Evolutionary conservation across 257 asterid genomes (phyloP).

Genomic region (Primulina eburnea): DNA sequence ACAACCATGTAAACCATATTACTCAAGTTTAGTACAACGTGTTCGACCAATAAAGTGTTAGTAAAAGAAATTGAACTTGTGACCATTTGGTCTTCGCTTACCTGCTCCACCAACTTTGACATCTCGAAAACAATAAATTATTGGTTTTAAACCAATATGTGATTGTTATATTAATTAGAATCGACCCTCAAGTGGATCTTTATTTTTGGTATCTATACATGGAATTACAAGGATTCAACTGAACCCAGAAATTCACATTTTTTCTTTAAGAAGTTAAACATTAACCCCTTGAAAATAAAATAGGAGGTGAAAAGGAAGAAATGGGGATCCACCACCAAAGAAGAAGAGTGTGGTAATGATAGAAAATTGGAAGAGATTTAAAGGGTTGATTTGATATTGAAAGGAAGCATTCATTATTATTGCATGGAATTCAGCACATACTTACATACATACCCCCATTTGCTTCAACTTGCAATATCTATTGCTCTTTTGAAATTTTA

Average conservation of each 20-base stretch:
- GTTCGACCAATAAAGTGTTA: too few relatives aligned
- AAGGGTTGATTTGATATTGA: slow-evolving; percentile 38
- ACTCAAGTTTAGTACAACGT: too few relatives aligned
- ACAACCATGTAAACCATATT: too few relatives aligned
- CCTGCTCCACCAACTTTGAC: too few relatives aligned
- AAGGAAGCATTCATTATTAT: slow-evolving; percentile 32
- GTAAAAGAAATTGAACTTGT: too few relatives aligned
- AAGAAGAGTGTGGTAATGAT: slow-evolving; percentile 44
- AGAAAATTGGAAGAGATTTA: slow-evolving; percentile 45
- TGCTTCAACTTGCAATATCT: slow-evolving; percentile 56
- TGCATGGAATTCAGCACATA: slow-evolving; percentile 91
- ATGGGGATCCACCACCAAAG: slow-evolving; percentile 26
- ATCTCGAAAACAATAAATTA: too few relatives aligned
- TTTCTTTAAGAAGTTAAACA: slow-evolving; percentile 8
- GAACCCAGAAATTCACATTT: not conserved
- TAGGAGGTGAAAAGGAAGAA: slow-evolving; percentile 13
- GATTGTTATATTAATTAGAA: too few relatives aligned
- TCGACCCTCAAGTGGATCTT: too few relatives aligned
- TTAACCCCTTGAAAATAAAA: slow-evolving; percentile 25
- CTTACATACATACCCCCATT: slow-evolving; percentile 23
- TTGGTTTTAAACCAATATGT: too few relatives aligned
- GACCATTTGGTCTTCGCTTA: too few relatives aligned
- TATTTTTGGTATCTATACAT: too few relatives aligned
- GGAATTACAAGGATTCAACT: too few relatives aligned
- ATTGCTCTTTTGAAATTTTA: slow-evolving; percentile 5